These are phyloP conservation scores for Paecilomyces sp. DNA, from an alignment of 2,329 filamentous ascomycete genomes.

Conservation along the genomic window DNA sequence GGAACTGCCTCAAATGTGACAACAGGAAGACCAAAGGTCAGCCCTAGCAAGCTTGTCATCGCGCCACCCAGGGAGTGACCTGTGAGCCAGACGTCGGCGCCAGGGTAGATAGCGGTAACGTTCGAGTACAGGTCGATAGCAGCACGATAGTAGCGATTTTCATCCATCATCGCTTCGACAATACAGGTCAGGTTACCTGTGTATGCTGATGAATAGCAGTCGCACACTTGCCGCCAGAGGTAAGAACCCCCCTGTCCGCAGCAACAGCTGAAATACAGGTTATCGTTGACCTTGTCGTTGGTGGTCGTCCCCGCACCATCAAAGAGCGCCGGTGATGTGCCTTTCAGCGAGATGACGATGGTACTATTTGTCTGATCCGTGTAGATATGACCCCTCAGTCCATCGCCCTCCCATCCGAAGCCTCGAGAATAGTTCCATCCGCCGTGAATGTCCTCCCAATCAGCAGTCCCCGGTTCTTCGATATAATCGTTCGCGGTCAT, in stretches of 20 bases:
- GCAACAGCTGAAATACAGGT: conserved; percentile 96
- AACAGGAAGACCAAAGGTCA: conserved; percentile 86
- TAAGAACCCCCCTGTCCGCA: conserved; percentile 89
- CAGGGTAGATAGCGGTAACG: conserved; percentile 79
- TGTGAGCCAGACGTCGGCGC: conserved; percentile 78
- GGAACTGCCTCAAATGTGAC: conserved; percentile 91
- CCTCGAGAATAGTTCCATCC: conserved; percentile 79
- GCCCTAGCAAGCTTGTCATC: conserved; percentile 76
- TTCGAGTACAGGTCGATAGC: conserved; percentile 87
- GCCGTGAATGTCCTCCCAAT: conserved; percentile 76
- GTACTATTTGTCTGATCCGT: conserved; percentile 79
- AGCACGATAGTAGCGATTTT: conserved; percentile 87
- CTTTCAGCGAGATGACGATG: conserved; percentile 86
- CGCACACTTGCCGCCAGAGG: conserved; percentile 86
- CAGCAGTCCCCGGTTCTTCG: conserved; percentile 58
- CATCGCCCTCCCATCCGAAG: conserved; percentile 89
- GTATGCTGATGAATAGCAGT: conserved; percentile 81
- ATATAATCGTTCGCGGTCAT: conserved; percentile 92
- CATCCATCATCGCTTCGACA: conserved; percentile 62
- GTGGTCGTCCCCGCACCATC: conserved; percentile 96
- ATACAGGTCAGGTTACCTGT: conserved; percentile 92
- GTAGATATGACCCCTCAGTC: conserved; percentile 86
- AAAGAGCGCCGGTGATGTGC: conserved; percentile 82
- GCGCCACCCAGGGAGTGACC: conserved; percentile 91
- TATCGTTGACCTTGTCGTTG: conserved; percentile 97